Evolutionary conservation across 108 stramenopile species (phyloP), one percentile per base, ranked within the genome.

Genomic region (Schizochytrium sp.): DNA sequence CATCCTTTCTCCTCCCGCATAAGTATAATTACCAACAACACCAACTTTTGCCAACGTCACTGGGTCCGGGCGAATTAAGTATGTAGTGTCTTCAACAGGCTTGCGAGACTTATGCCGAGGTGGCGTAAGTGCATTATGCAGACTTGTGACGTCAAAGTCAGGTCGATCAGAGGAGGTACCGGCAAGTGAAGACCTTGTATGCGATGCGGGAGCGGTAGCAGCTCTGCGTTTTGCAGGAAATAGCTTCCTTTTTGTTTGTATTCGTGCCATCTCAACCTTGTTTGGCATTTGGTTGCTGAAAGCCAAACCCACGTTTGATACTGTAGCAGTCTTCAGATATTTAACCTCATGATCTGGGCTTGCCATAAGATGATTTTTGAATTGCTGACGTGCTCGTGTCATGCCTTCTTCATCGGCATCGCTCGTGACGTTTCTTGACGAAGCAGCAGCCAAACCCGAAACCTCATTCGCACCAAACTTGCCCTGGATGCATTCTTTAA

Each of bases 221-320:
- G 64, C 64, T 44, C 64, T 38, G 40, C 64, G 64, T 44, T 69
- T 69, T 38, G 64, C 8, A 10, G 76, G 76, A 83, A 83, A 83
- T 8, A 83, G 76, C 76, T 83, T 83, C 28, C 76, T 47, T 53
- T 83, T 83, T 53, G 53, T 83, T 40, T 83, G 47, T 55, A 83
- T 83, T n/a, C 76, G 76, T 53, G 76, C 47, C 76, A 55, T 55
- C 28, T 83, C 76, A 42, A 83, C 76, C 38, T 42, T 49, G 28
- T 83, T 83, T 40, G 76, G 76, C 53, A 83, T 5, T 5, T 40
- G 47, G 76, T 83, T 83, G 76, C 50, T 55, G 55, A 83, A 55
- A 5, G 76, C 76, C 1, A 83, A 50, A 42, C 76, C 76, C 50
- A 83, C 53, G 76, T 83, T 83, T 10, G 76, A 83, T n/a, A 53